A percentile compares a stretch with the other conserved stretches of the same genome.
These are phyloP conservation scores for Monosporozyma servazzii DNA, from an alignment of 805 yeast species.

Conservation along the genomic window DNA sequence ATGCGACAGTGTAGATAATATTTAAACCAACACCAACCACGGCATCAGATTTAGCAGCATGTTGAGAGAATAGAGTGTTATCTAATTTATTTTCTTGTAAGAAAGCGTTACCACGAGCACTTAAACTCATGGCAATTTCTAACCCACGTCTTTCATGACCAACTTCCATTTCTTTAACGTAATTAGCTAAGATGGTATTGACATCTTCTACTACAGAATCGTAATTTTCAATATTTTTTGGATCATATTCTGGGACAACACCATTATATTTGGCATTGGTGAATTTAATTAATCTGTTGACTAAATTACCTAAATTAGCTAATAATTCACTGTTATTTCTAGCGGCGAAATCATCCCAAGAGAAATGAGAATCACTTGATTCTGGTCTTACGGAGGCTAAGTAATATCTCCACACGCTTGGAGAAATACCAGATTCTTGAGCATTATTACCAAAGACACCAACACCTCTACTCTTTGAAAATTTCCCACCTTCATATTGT, in stretches of 20 bases:
- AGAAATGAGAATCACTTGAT: constrained; percentile 89
- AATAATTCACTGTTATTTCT: constrained; percentile 88
- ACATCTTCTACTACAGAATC: constrained; percentile 44
- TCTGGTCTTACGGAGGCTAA: constrained; percentile 91
- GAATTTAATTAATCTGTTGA: constrained; percentile 86
- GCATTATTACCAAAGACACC: constrained; percentile 99
- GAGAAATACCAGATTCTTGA: constrained; percentile 78
- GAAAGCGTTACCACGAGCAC: constrained; percentile 90
- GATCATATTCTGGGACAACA: constrained; percentile 64
- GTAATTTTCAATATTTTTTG: constrained; percentile 40
- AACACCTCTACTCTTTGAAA: constrained; percentile 93
- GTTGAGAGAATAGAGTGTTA: constrained; percentile 67
- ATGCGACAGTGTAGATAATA: constrained; percentile 74
- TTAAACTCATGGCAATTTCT: constrained; percentile 82
- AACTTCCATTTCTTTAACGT: constrained; percentile 65
- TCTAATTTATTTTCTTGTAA: constrained; percentile 94
- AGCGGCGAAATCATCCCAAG: constrained; percentile 93
- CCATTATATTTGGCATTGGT: constrained; percentile 86
- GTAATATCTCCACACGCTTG: constrained; percentile 97
- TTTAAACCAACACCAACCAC: constrained; percentile 89
- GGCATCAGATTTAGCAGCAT: constrained; percentile 78
- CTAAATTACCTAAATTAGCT: constrained; percentile 95
- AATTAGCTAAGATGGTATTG: constrained; percentile 49
- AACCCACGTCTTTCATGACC: constrained; percentile 81
- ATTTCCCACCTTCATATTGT: constrained; percentile 96